A percentile compares a stretch with the other conserved stretches of the same genome.
These are phyloP conservation scores for Colletotrichum sansevieriae DNA, from an alignment of 2,329 filamentous ascomycete genomes.

Conservation along the genomic window DNA sequence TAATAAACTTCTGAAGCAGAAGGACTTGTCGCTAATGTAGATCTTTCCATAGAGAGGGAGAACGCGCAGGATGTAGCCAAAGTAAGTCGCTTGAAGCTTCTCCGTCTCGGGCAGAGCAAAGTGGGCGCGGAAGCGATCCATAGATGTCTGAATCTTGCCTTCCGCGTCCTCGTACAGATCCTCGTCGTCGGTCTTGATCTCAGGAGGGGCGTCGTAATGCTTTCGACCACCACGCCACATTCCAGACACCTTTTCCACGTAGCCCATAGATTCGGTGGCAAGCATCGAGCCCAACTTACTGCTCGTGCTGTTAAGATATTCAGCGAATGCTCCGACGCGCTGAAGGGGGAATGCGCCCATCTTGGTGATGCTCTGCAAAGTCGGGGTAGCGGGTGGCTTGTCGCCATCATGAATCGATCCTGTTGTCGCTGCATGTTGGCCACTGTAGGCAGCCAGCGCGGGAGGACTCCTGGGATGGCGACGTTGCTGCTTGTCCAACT, in stretches of 20 bases:
- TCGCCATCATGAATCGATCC: conserved; percentile 51
- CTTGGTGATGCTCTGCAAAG: conserved; percentile 66
- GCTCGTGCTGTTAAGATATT: conserved; percentile 83
- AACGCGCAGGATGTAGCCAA: conserved; percentile 90
- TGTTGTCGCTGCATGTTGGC: conserved; percentile 55
- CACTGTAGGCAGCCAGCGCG: conserved; percentile 31
- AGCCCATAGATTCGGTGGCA: conserved; percentile 93
- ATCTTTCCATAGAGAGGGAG: conserved; percentile 96
- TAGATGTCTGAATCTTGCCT: conserved; percentile 73
- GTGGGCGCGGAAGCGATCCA: conserved; percentile 88
- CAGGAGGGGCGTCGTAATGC: conserved; percentile 80
- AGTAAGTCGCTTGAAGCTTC: conserved; percentile 88
- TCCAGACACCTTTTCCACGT: conserved; percentile 95
- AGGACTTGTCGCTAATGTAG: conserved; percentile 87
- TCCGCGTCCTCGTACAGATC: conserved; percentile 69
- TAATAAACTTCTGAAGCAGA: conserved; percentile 93
- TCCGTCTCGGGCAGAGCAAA: conserved; percentile 91
- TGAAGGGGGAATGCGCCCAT: conserved; percentile 84
- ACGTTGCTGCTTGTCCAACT: conserved; percentile 38
- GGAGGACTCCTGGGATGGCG: conserved; percentile 29
- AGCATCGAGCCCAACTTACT: conserved; percentile 85
- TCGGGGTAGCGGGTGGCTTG: conserved; percentile 51
- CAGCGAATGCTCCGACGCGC: conserved; percentile 84
- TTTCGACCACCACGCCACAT: conserved; percentile 95
- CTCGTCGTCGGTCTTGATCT: conserved; percentile 67